Evolutionary conservation across 768 basidiomycete species (phyloP), one percentile per base, ranked within the genome.

Genomic region (Tulasnella sp.): DNA sequence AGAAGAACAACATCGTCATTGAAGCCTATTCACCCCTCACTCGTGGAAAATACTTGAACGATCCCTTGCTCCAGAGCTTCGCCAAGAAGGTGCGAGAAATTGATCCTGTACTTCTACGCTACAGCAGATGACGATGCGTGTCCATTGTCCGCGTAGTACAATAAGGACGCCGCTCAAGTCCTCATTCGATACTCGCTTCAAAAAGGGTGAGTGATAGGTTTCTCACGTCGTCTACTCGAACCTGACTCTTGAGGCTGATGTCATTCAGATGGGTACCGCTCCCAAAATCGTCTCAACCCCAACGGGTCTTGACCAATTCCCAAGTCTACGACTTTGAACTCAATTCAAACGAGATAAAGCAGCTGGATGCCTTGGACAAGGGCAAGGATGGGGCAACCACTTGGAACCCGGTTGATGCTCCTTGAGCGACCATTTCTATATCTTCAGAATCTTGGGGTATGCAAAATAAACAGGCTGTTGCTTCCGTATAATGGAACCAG

Each of bases 11-110:
- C 1, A 86, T 91, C 49, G 70, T 82, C 15, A 71, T 87, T 9
- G 75, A 88, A 67, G 89, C 87, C 0, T 89, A 90, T 67, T 83
- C 84, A 67, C 88, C 91, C 2, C 77, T 93, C 62, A 67, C 89
- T 34, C 77, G 84, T 9, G 68, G 64, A 1, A 27, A 42, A 29
- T 68, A 77, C 27, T 73, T 80, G 74, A 76, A 79, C 47, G 68
- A 86, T 65, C 75, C 78, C 0, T 73, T 76, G 10, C 73, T 92
- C 44, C 71, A 71, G 48, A 72, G 74, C 26, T 65, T 88, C 5
- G 78, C 85, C 1, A 70, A 73, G 49, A 85, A 85, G 75, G 87
- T 50, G n/a, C n/a, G n/a, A n/a, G n/a, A n/a, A n/a, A n/a, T n/a
- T n/a, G n/a, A n/a, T n/a, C n/a, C n/a, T n/a, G n/a, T n/a, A n/a